phyloP scores from a whole-genome alignment of 495 filamentous ascomycete species.

The Annulohypoxylon moriforme region DNA sequence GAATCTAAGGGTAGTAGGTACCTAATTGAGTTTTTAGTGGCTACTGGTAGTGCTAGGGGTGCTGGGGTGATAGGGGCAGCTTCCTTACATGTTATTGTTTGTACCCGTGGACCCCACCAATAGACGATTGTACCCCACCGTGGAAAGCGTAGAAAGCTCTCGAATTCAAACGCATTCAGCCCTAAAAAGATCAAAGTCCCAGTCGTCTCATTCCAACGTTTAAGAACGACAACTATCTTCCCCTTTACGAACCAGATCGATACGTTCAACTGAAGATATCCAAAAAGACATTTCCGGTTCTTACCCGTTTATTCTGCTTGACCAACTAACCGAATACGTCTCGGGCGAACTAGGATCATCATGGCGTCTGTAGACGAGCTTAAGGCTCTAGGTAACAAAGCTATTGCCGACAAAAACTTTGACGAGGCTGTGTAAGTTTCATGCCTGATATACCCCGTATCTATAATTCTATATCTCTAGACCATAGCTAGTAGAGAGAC shows the following conservation, averaged over 20 bases:
- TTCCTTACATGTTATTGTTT: not conserved
- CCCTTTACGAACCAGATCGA: not conserved
- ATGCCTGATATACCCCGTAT: slow-evolving; percentile 25
- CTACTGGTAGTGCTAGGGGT: not conserved
- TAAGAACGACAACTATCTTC: not conserved
- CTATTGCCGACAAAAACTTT: slow-evolving; percentile 96
- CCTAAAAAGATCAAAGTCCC: slow-evolving; percentile 34
- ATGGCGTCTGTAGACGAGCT: slow-evolving; percentile 71
- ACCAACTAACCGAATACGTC: not conserved
- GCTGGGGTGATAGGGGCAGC: not conserved
- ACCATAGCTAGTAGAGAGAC: not conserved
- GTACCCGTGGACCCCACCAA: not conserved
- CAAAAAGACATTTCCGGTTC: not conserved
- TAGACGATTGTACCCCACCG: slow-evolving; percentile 29
- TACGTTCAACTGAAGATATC: not conserved
- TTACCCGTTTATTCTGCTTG: not conserved
- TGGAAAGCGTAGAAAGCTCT: slow-evolving; percentile 51
- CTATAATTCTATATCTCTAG: not conserved
- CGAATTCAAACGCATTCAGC: slow-evolving; percentile 46
- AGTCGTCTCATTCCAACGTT: slow-evolving; percentile 24
- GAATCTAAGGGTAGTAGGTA: not conserved
- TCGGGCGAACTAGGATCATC: not conserved
- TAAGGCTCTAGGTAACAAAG: slow-evolving; percentile 97
- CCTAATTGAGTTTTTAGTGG: slow-evolving; percentile 1
- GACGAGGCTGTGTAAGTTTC: slow-evolving; percentile 88